Percentiles rank a stretch among this genome's conserved stretches.
These are phyloP conservation scores for Pachysandra terminalis DNA, from an alignment of 164 flowering plant genomes.

Conservation along the genomic window DNA sequence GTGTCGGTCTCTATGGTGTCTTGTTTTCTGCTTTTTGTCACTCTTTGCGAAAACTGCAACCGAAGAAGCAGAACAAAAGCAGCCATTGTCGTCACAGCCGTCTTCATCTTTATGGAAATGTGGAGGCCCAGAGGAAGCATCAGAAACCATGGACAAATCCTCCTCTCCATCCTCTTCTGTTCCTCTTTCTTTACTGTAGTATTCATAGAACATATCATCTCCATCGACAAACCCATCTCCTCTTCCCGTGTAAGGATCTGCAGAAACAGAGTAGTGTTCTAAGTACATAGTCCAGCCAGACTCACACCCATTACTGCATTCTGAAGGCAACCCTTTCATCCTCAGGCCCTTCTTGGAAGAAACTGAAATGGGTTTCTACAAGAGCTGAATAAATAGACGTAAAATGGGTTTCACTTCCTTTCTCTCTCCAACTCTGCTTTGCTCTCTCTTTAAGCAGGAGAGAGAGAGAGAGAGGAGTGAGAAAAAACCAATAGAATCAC, in stretches of 20 bases:
- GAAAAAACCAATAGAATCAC: slow-evolving; percentile 27
- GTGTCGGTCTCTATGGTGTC: slow-evolving; percentile 12
- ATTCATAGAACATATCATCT: slow-evolving; percentile 3
- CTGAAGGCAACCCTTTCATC: slow-evolving; percentile 44
- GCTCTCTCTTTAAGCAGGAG: slow-evolving; percentile 2
- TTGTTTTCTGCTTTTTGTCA: slow-evolving; percentile 34
- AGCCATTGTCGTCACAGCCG: slow-evolving; percentile 25
- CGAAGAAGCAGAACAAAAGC: too few relatives aligned
- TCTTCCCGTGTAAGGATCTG: slow-evolving; percentile 25
- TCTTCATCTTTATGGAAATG: slow-evolving; percentile 47
- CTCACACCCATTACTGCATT: slow-evolving; percentile 67
- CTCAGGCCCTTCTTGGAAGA: slow-evolving; percentile 3
- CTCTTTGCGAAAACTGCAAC: slow-evolving; percentile 21
- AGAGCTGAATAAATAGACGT: background rate
- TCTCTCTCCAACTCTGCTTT: background rate
- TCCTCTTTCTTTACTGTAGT: slow-evolving; percentile 15
- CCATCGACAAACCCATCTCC: too few relatives aligned
- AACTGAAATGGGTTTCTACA: slow-evolving; percentile 4
- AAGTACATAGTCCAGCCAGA: slow-evolving; percentile 92
- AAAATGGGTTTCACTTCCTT: background rate
- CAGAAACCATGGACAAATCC: slow-evolving; percentile 87
- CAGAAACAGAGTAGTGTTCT: slow-evolving; percentile 41
- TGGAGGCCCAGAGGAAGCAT: slow-evolving; percentile 92
- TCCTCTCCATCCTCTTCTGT: slow-evolving; percentile 42
- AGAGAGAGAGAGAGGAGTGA: too few relatives aligned